A percentile compares a stretch with the other conserved stretches of the same genome.
phyloP scores from a whole-genome alignment of 306 rosid species.

The Luffa acutangula region DNA sequence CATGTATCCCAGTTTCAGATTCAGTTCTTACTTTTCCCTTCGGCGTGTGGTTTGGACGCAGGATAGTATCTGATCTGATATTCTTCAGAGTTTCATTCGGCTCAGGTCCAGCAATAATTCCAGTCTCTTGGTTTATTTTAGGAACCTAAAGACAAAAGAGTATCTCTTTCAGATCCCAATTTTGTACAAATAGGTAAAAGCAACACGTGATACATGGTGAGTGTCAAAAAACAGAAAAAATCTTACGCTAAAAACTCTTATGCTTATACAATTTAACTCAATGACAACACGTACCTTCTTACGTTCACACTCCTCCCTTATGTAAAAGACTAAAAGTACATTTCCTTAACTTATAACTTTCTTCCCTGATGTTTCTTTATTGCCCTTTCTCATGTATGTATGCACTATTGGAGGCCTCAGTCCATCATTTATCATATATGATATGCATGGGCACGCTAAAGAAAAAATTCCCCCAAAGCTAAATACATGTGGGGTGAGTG shows the following conservation, averaged over 20 bases:
- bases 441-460: not conserved
- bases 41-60: constrained; percentile 49
- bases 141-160: constrained; percentile 45
- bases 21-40: constrained; percentile 48
- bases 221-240: not conserved
- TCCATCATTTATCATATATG: not conserved
- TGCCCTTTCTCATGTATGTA: not conserved
- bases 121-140: constrained; percentile 59
- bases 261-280: not conserved
- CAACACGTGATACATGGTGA: not conserved
- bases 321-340: not conserved
- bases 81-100: constrained; percentile 45
- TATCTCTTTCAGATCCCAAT: not conserved
- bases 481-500: not conserved
- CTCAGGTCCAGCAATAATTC: constrained; percentile 45
- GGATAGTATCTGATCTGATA: constrained; percentile 45
- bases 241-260: not conserved
- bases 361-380: not conserved
- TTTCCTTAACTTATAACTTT: not conserved
- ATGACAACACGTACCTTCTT: not conserved
- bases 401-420: not conserved
- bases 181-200: constrained; percentile 4
- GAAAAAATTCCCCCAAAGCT: not conserved
- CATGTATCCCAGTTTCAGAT: not conserved
- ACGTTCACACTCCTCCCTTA: not conserved